A percentile compares a stretch with the other conserved stretches of the same genome.
Conservation (phyloP, 257 asterid species). For the Apocynum venetum region DNA sequence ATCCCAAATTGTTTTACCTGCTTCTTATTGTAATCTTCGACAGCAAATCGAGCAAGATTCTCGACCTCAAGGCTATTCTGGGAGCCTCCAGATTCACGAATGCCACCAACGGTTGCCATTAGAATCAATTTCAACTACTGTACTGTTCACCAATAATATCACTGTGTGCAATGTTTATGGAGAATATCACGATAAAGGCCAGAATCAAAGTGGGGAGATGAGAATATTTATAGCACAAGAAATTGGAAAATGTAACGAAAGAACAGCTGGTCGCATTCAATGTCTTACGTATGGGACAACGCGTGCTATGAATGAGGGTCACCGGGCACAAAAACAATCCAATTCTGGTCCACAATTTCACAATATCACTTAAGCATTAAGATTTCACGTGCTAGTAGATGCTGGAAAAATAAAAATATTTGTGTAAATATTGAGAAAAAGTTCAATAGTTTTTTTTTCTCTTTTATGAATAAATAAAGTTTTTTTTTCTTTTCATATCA, state of each 20-base stretch:
- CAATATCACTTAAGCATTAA: too few relatives aligned
- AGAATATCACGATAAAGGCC: neutral
- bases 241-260: neutral
- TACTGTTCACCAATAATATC: neutral
- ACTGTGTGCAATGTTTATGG: neutral
- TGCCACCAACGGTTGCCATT: constrained; percentile 53
- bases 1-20: constrained; percentile 33
- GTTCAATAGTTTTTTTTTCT: too few relatives aligned
- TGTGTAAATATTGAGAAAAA: too few relatives aligned
- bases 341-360: neutral
- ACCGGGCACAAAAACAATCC: neutral
- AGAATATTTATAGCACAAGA: neutral
- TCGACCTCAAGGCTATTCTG: constrained; percentile 66
- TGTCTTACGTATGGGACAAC: neutral
- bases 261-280: neutral
- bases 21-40: constrained; percentile 63
- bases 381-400: too few relatives aligned
- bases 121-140: neutral
- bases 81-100: constrained; percentile 47
- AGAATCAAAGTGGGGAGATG: neutral
- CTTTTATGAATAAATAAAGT: too few relatives aligned
- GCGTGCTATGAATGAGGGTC: neutral
- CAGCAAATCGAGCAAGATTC: constrained; percentile 73
- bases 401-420: too few relatives aligned
- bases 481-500: too few relatives aligned